phyloP scores from a whole-genome alignment of 2,329 filamentous ascomycete species.

The Fusarium metavorans region DNA sequence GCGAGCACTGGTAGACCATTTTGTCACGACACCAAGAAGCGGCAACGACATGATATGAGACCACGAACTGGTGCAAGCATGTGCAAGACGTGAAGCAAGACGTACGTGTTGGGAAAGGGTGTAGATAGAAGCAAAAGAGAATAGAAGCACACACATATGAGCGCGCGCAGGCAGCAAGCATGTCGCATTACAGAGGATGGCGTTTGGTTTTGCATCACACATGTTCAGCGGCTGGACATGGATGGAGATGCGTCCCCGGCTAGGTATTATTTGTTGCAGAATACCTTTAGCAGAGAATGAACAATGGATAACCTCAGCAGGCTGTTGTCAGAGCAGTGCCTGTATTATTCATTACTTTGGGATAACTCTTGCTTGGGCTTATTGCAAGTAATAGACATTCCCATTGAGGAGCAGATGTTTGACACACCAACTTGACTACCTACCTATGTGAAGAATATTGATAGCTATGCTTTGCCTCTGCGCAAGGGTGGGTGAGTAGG shows the following conservation, averaged over 20 bases:
- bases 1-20: constrained; percentile 24
- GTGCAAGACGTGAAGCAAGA: constrained; percentile 12
- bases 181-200: constrained; percentile 23
- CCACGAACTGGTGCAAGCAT: constrained; percentile 25
- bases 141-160: constrained; percentile 28
- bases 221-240: constrained; percentile 24
- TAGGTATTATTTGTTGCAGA: constrained; percentile 12
- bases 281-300: constrained; percentile 20
- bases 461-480: neutral
- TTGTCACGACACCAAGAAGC: constrained; percentile 28
- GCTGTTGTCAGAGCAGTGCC: neutral
- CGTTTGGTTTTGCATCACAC: constrained; percentile 32
- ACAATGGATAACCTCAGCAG: constrained; percentile 16
- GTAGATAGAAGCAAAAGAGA: constrained; percentile 39
- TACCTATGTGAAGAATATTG: neutral
- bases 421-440: neutral
- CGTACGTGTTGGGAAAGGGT: constrained; percentile 28
- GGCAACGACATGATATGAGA: constrained; percentile 28
- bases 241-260: neutral
- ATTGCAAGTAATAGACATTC: neutral
- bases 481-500: neutral
- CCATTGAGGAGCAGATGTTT: neutral
- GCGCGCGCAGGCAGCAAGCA: constrained; percentile 14
- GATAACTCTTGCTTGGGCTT: neutral
- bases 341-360: neutral